A percentile compares a stretch with the other conserved stretches of the same genome.
Conservation (phyloP, 495 filamentous ascomycete genomes). For the Penicillium atrosanguineum region DNA sequence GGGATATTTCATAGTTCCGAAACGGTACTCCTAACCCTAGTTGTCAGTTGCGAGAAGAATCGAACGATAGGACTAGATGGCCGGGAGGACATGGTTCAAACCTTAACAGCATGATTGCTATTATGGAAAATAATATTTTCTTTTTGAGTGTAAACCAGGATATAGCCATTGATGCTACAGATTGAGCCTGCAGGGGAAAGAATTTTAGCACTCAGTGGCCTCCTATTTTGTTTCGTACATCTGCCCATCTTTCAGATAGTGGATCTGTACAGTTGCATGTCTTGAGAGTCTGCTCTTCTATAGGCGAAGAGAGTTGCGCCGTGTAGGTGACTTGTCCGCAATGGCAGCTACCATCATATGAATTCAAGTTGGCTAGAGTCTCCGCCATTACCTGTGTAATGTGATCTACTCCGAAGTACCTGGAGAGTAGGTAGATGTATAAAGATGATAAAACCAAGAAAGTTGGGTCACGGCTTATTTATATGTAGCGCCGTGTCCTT, state of each 20-base stretch:
- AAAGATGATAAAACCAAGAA: no score
- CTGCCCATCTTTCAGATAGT: no score
- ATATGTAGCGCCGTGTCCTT: no score
- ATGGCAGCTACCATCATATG: constrained; percentile 6
- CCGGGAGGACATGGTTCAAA: not conserved
- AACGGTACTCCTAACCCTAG: constrained; percentile 8
- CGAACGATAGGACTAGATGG: no score
- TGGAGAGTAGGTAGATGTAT: no score
- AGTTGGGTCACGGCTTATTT: no score
- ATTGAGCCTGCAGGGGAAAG: constrained; percentile 1
- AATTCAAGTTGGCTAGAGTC: not conserved
- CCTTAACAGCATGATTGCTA: not conserved
- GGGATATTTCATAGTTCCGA: constrained; percentile 8
- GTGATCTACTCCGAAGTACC: no score
- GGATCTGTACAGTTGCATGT: constrained; percentile 2
- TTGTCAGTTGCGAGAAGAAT: not conserved
- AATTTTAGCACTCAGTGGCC: not conserved
- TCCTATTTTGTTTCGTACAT: no score
- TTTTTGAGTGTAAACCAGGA: not conserved
- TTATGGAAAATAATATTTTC: not conserved
- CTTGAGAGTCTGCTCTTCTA: not conserved
- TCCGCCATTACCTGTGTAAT: no score
- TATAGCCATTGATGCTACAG: constrained; percentile 5
- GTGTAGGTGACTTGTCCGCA: constrained; percentile 2
- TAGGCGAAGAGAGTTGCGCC: not conserved